Conservation (phyloP, 768 basidiomycete genomes). For the Mycena polygramma region DNA sequence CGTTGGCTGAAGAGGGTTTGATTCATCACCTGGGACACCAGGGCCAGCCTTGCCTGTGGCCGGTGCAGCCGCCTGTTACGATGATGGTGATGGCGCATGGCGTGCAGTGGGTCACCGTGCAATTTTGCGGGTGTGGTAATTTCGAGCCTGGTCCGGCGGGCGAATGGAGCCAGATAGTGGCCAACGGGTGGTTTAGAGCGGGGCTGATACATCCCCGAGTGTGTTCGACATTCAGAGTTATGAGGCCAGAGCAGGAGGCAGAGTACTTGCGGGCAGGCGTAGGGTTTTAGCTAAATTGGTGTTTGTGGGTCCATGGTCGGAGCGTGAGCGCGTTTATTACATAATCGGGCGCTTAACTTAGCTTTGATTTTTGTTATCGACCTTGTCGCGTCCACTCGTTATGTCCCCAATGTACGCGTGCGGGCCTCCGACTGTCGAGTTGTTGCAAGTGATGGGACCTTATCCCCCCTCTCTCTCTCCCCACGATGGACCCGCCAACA, state of each 20-base stretch:
- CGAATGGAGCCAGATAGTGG: not conserved
- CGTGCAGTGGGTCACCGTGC: not conserved
- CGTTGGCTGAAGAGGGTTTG: not conserved
- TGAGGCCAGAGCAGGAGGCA: too few relatives aligned
- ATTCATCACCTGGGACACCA: not conserved
- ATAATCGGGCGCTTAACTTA: too few relatives aligned
- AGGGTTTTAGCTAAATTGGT: not conserved
- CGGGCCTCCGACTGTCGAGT: too few relatives aligned
- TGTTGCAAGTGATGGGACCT: not conserved
- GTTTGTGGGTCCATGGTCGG: not conserved
- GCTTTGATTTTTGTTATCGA: too few relatives aligned
- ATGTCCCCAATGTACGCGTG: too few relatives aligned
- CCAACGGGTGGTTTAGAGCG: not conserved
- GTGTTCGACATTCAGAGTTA: not conserved
- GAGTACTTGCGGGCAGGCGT: not conserved
- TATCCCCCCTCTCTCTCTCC: not conserved
- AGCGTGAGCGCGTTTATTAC: too few relatives aligned
- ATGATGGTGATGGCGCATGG: not conserved
- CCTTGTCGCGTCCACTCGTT: too few relatives aligned
- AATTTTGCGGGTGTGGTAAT: not conserved
- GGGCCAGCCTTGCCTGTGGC: not conserved
- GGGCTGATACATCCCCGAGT: not conserved
- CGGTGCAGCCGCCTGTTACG: not conserved
- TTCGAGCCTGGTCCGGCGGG: not conserved
- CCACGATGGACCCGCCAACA: not conserved